These are phyloP conservation scores for Podaxis mareebaensis DNA, from an alignment of 768 basidiomycete genomes.

Conservation along the genomic window DNA sequence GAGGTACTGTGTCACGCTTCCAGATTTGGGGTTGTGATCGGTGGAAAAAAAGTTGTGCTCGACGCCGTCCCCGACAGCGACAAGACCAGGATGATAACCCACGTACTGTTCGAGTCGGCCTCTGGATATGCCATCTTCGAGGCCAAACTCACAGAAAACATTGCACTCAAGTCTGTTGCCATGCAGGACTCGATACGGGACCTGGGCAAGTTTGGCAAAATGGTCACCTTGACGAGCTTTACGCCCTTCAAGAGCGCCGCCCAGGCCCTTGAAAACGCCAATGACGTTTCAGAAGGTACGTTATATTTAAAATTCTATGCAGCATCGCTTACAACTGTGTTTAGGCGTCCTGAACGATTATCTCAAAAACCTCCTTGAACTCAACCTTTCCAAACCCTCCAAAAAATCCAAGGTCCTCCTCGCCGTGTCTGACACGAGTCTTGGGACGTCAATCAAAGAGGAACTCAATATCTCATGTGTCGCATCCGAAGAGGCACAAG, in stretches of 20 bases:
- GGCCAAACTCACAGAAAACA: conserved; percentile 82
- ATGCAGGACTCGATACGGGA: conserved; percentile 89
- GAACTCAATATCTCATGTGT: conserved; percentile 76
- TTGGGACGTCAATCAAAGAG: conserved; percentile 78
- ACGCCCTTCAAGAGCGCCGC: conserved; percentile 93
- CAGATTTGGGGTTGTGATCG: neutral
- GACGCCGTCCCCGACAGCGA: conserved; percentile 1
- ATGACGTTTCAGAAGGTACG: conserved; percentile 94
- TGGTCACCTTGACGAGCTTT: conserved; percentile 90
- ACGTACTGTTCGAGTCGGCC: conserved; percentile 90
- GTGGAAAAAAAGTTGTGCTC: conserved; percentile 8
- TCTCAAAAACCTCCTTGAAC: conserved; percentile 80
- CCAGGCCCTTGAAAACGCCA: conserved; percentile 92
- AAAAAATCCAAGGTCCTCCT: conserved; percentile 71
- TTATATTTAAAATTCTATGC: conserved; percentile 10
- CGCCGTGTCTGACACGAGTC: conserved; percentile 72
- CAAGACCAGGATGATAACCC: conserved; percentile 60
- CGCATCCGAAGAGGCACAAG: conserved; percentile 75
- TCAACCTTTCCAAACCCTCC: conserved; percentile 79
- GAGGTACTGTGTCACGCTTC: neutral
- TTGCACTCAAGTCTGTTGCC: conserved; percentile 74
- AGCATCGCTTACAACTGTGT: neutral
- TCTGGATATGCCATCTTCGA: conserved; percentile 95
- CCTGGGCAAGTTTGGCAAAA: conserved; percentile 86
- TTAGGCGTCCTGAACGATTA: conserved; percentile 85